Base-by-base conservation (phyloP, 192 early-diverging fungal genomes). In the Linderina pennispora region DNA sequence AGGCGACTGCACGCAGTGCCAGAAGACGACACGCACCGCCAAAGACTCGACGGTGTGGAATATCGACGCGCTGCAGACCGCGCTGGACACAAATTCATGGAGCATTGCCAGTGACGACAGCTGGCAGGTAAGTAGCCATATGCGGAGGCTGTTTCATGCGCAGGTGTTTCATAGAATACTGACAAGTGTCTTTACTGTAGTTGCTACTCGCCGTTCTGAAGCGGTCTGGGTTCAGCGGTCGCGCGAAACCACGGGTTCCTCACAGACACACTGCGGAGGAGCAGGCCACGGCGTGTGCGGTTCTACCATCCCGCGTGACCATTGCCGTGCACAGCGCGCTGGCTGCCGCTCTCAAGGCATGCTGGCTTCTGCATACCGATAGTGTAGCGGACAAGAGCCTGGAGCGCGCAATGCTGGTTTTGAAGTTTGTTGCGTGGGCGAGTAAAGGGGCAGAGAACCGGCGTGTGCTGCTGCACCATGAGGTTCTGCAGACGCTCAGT, bases 1-100 rank as follows among this genome's bases (percentile, higher is more conserved):
- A n/a, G n/a, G 55, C 13, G 63, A 58, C 28, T 65, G 63, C 49
- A 47, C 45, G 4, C 28, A 54, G 21, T 65, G 63, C 38, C 63
- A 65, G 47, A 35, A 37, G 23, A 28, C 52, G 28, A 48, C 46
- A n/a, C 22, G 42, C 16, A 42, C 20, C 8, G 43, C 55, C 10
- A 33, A 24, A 34, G 33, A 42, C 5, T 11, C 18, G 32, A 33
- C 45, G 36, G 28, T 31, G 28, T 31, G 28, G 28, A 13, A 21
- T 19, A 35, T 58, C 35, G 55, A 53, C 3, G 40, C 40, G 24
- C 36, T 65, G 4, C 43, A 50, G 37, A 58, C 16, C 17, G 22
- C 23, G 23, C 14, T 45, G 35, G 40, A 47, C 11, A 16, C 49
- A 10, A 36, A 35, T 5, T 22, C 26, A 13, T 65, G 62, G 62